Evolutionary conservation across 2,329 filamentous ascomycete genomes (phyloP), one percentile per base, ranked within the genome.

Genomic region (Xylariaceae sp.): DNA sequence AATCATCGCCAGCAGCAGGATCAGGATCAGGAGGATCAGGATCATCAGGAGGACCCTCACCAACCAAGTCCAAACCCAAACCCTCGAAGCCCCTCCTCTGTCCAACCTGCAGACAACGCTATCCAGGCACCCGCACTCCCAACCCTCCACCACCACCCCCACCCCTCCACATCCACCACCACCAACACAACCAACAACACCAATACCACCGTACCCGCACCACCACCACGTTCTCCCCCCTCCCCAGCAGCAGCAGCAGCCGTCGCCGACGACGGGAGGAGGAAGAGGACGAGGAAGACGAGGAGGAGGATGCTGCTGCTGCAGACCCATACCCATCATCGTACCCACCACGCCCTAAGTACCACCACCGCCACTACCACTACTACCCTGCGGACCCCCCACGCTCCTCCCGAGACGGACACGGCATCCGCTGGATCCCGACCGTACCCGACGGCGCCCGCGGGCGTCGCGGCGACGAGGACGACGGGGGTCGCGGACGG

Each of bases 381-480:
- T 42, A 61, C 45, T 52, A 57, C 48, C 45, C 39, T n/a, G 51
- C 51, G 30, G 11, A 45, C 45, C 55, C 47, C 8, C 55, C 55
- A 15, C 55, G 55, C 30, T 54, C n/a, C 49, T 57, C 10, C 39
- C 49, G 35, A 4, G 59, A 61, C 37, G 44, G 45, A 8, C 18
- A 37, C 55, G 59, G 51, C 15, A 42, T 61, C 47, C 45, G 49
- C 51, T 61, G 59, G 59, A 15, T 51, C 17, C 55, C 59, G 3
- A 23, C 13, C 11, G 35, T 57, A 9, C 51, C 55, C 7, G 59
- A 61, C 35, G 55, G 50, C 23, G 51, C 51, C 7, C 37, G 9
- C 37, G 37, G 37, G 37, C 37, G 37, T 30, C 23, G 23, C 4
- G 23, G 23, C 5, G 23, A 30, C 5, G 37, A 42, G 37, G 37